Percentiles rank a stretch among this genome's conserved stretches.
These are phyloP conservation scores for Gynostemma pentaphyllum DNA, from an alignment of 306 rosid genomes.

Conservation along the genomic window DNA sequence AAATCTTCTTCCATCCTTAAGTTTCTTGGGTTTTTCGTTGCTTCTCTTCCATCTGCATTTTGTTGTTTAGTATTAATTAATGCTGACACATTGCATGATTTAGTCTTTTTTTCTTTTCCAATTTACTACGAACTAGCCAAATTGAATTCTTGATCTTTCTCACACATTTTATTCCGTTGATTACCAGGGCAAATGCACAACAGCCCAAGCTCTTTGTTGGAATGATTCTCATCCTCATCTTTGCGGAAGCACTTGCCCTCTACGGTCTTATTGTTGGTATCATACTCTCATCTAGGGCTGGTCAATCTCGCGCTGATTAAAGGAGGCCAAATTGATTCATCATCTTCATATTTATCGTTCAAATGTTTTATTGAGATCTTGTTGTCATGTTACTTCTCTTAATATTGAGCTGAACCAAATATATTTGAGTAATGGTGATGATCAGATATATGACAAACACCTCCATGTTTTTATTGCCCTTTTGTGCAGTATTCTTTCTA, in stretches of 20 bases:
- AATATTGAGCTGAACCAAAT: neutral
- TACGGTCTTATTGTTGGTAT: slow-evolving; percentile 79
- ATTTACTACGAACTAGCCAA: neutral
- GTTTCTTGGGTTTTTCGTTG: neutral
- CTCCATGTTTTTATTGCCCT: neutral
- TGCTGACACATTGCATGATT: neutral
- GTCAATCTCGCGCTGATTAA: slow-evolving; percentile 68
- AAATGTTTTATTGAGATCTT: slow-evolving; percentile 1
- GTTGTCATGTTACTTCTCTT: neutral
- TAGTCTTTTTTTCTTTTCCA: neutral
- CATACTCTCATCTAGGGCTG: slow-evolving; percentile 73
- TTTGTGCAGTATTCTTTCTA: slow-evolving; percentile 1
- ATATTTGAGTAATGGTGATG: slow-evolving; percentile 7
- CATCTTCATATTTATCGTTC: neutral
- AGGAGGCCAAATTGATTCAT: neutral
- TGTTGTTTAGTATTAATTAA: neutral
- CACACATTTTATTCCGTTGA: neutral
- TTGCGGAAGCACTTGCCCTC: slow-evolving; percentile 73
- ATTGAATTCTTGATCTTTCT: neutral
- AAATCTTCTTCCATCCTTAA: neutral
- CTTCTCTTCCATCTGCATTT: neutral
- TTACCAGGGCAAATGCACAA: slow-evolving; percentile 74
- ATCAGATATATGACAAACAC: slow-evolving; percentile 3
- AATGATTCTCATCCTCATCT: slow-evolving; percentile 67
- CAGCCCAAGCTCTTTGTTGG: slow-evolving; percentile 84